Evolutionary conservation across 1,139 yeast species (phyloP), one percentile per base, ranked within the genome.

Genomic region (Geotrichum bryndzae): DNA sequence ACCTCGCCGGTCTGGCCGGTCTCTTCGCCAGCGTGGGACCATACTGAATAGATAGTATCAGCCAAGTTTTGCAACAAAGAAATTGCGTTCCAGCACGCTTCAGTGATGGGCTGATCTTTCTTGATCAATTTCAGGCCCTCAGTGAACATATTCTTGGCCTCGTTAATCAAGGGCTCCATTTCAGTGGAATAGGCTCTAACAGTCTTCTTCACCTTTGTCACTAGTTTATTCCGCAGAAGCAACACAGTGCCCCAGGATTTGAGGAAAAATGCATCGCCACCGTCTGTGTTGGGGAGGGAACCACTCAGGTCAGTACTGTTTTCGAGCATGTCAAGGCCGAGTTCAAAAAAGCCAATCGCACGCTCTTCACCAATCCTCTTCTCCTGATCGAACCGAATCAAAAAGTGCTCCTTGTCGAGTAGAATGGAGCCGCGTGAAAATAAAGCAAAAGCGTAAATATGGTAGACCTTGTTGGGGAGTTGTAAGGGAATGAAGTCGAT

Each of bases 371-470:
- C 41, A 35, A 35, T 35, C n/a, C 10, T 35, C 13, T 35, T 15
- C 41, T 35, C 41, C n/a, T 15, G 41, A 35, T 35, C 13, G 41
- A 5, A 35, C 5, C 41, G 41, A 15, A 35, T 35, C 41, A 35
- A 35, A 35, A 35, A 35, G 41, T 10, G 1, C 13, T 35, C 41
- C 41, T 11, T 35, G 10, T 35, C 41, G n/a, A 35, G 41, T 11
- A 5, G 41, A 35, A 35, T 5, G n/a, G 13, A 15, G 41, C 41
- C 41, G 13, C 41, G 41, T 3, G 5, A 11, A 38, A 62, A 54
- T 15, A 92, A 77, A 0, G 96, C 86, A 58, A 83, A 76, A 0
- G 90, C 91, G 72, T 91, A 92, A 41, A 88, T 82, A 8, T 86
- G 77, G 71, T 90, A 89, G 73, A 90, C 90, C 56, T 78, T 79